These are phyloP conservation scores for Trichocomaceae sp. DNA, from an alignment of 2,329 filamentous ascomycete species.

Conservation along the genomic window DNA sequence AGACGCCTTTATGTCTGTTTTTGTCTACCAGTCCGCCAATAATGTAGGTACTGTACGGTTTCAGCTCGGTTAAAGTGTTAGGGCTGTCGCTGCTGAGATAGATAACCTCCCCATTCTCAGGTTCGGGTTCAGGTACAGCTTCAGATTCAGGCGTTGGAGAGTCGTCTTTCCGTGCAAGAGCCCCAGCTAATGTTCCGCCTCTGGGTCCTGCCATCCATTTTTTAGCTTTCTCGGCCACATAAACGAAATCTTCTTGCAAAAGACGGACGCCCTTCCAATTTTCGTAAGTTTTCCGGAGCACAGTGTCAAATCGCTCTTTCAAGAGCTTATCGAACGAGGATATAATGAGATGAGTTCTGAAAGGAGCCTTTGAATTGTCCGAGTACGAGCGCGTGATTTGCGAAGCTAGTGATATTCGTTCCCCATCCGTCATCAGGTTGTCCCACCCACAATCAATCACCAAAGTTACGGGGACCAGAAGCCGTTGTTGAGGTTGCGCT, in stretches of 20 bases:
- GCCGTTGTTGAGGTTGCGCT: slow-evolving; percentile 26
- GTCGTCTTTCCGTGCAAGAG: slow-evolving; percentile 43
- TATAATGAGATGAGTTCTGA: slow-evolving; percentile 65
- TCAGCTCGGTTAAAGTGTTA: slow-evolving; percentile 71
- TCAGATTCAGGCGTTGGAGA: slow-evolving; percentile 22
- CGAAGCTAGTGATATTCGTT: slow-evolving; percentile 71
- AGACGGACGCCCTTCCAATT: slow-evolving; percentile 76
- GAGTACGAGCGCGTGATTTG: slow-evolving; percentile 87
- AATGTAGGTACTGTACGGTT: slow-evolving; percentile 84
- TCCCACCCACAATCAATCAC: slow-evolving; percentile 92
- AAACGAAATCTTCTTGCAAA: slow-evolving; percentile 65
- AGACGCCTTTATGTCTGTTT: slow-evolving; percentile 92
- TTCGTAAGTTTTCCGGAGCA: slow-evolving; percentile 63
- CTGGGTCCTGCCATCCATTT: slow-evolving; percentile 56
- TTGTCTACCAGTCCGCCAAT: slow-evolving; percentile 93
- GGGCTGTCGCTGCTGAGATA: slow-evolving; percentile 92
- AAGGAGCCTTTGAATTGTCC: slow-evolving; percentile 67
- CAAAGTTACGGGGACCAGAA: slow-evolving; percentile 67
- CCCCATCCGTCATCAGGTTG: slow-evolving; percentile 77
- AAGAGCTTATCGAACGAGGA: slow-evolving; percentile 71
- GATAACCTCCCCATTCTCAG: slow-evolving; percentile 57
- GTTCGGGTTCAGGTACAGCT: too few species aligned
- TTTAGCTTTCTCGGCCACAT: slow-evolving; percentile 59
- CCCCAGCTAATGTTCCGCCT: slow-evolving; percentile 54
- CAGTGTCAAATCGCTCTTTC: slow-evolving; percentile 70